Conservation (phyloP, 1,284 basidiomycete species). For the Ganoderma lingzhi region DNA sequence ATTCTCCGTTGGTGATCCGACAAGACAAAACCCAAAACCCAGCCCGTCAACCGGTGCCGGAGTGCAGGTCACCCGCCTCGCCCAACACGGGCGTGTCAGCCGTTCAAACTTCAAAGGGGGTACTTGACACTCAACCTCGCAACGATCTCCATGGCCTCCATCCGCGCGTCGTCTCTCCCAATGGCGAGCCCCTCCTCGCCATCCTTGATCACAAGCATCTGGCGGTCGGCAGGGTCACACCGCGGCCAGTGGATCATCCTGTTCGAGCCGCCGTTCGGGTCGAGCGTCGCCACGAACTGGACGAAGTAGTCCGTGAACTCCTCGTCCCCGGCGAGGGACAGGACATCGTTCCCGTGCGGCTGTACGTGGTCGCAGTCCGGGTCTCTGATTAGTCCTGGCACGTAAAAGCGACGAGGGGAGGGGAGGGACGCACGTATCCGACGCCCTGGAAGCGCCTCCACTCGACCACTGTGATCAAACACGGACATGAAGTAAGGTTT, state of each 20-base stretch:
- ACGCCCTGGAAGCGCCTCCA: neutral
- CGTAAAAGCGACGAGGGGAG: too few species aligned
- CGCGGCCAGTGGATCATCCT: constrained; percentile 30
- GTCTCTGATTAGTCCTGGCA: too few species aligned
- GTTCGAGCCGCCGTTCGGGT: constrained; percentile 42
- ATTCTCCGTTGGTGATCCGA: too few species aligned
- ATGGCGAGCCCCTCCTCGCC: constrained; percentile 18
- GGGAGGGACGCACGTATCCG: neutral
- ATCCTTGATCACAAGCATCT: constrained; percentile 28
- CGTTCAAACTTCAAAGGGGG: neutral
- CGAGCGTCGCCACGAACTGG: constrained; percentile 20
- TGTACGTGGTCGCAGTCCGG: neutral
- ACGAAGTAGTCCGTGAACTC: constrained; percentile 25
- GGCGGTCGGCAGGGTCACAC: constrained; percentile 18
- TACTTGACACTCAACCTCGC: neutral
- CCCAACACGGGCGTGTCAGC: too few species aligned
- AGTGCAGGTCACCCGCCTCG: too few species aligned
- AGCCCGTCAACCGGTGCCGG: too few species aligned
- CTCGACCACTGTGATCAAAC: neutral
- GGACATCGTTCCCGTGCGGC: constrained; percentile 24
- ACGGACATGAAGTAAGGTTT: too few species aligned
- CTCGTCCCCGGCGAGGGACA: constrained; percentile 17
- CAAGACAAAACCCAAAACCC: too few species aligned
- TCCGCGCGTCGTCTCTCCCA: constrained; percentile 10
- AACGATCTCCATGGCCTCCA: neutral